Evolutionary conservation across 2,329 filamentous ascomycete genomes (phyloP).

Genomic region (Aspergillus transmontanensis): DNA sequence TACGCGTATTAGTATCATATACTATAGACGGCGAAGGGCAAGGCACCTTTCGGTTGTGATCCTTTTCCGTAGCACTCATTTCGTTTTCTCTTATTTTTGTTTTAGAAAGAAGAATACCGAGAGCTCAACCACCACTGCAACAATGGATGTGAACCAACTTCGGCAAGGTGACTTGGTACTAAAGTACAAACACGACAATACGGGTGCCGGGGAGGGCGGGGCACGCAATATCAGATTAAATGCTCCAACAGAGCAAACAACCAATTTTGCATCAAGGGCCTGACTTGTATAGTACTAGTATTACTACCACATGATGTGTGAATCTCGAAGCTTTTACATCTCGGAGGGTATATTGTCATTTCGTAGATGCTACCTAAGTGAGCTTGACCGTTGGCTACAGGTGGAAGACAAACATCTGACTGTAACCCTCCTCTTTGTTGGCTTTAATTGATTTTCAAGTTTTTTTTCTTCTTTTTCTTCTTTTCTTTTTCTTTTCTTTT

Average conservation of each 20-base stretch:
- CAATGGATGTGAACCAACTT: background rate
- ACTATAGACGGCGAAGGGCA: background rate
- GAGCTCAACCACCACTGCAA: background rate
- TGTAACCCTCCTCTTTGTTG: conserved; percentile 9
- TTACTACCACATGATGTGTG: background rate
- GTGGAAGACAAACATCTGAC: background rate
- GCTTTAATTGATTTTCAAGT: background rate
- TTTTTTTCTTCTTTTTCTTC: conserved; percentile 4
- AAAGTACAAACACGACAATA: background rate
- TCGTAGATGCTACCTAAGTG: conserved; percentile 28
- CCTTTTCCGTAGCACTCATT: conserved; percentile 39
- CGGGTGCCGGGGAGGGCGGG: background rate
- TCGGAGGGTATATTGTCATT: conserved; percentile 33
- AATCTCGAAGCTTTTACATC: conserved; percentile 9
- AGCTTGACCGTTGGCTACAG: background rate
- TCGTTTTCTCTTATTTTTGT: conserved; percentile 26
- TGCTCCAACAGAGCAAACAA: background rate
- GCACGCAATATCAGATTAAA: background rate
- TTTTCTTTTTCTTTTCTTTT: background rate
- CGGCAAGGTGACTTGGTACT: background rate
- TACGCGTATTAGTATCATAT: conserved; percentile 25
- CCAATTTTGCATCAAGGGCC: background rate
- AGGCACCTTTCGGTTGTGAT: conserved; percentile 42
- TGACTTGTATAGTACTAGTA: background rate
- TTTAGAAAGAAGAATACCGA: background rate